A percentile compares a stretch with the other conserved stretches of the same genome.
Conservation (phyloP, 1,284 basidiomycete genomes). For the Pholiota adiposa region DNA sequence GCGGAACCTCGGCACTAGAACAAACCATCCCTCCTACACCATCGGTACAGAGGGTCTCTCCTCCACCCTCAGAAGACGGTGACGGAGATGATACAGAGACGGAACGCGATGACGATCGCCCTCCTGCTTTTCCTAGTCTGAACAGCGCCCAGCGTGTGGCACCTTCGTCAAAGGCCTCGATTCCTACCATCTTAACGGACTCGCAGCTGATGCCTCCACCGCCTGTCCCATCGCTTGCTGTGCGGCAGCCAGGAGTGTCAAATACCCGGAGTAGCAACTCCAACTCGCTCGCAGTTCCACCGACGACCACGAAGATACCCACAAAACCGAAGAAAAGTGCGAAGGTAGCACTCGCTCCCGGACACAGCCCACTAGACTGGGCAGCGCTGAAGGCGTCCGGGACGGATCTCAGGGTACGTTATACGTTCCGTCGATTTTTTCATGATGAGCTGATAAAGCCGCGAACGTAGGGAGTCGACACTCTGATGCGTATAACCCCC, state of each 20-base stretch:
- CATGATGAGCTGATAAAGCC: neutral
- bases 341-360: conserved; percentile 92
- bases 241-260: conserved; percentile 46
- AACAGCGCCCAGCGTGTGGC: conserved; percentile 80
- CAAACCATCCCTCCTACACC: conserved; percentile 27
- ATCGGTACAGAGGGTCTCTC: conserved; percentile 40
- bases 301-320: conserved; percentile 60
- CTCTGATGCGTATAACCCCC: conserved; percentile 77
- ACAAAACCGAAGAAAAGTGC: conserved; percentile 60
- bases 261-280: conserved; percentile 15
- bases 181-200: conserved; percentile 56
- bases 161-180: conserved; percentile 18
- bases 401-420: conserved; percentile 69
- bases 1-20: conserved; percentile 33
- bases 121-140: conserved; percentile 84
- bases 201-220: conserved; percentile 75
- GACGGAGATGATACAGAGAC: conserved; percentile 57
- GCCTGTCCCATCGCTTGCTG: conserved; percentile 51
- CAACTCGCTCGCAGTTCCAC: conserved; percentile 58
- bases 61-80: conserved; percentile 44
- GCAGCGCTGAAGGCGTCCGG: conserved; percentile 85
- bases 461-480: conserved; percentile 60
- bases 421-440: neutral
- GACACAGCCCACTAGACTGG: conserved; percentile 95
- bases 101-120: conserved; percentile 66